Base-by-base conservation (phyloP, 768 basidiomycete species). In the Mycena filopes region DNA sequence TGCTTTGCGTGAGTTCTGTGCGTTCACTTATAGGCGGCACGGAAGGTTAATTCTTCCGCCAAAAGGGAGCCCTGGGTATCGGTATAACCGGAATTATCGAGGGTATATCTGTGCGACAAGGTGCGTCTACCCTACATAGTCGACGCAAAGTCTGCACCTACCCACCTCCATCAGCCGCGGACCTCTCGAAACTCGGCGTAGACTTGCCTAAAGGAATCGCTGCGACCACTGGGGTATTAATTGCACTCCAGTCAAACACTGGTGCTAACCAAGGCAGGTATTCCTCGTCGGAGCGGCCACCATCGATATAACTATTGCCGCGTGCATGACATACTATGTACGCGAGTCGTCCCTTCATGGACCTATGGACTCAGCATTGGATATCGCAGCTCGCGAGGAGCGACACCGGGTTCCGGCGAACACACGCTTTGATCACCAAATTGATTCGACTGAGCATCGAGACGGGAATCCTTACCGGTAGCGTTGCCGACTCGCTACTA, bases 401-500 rank as follows among this genome's bases (percentile, higher is more conserved):
- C 18, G 28, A 45, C 41, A 55, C 31, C 21, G 15, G 15, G 8
- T 42, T 55, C 36, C 33, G 31, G 4, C 5, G 36, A n/a, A 53
- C 51, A 3, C 51, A 29, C 15, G 51, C 26, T 21, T 28, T 55
- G 20, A 20, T 43, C 28, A 26, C 42, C 4, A 55, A 43, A 16
- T n/a, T 55, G 25, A 43, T 45, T 55, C 55, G 55, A 2, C 33
- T 55, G 21, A 55, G 21, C 13, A 43, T 55, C 25, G 55, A 55
- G 23, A 55, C 55, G 20, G 55, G 55, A 55, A 18, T 41, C 10
- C 15, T 55, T 28, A 55, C 55, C 6, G 55, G 55, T 43, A 28
- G 21, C 7, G 13, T 12, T 16, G 21, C 18, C 28, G n/a, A n/a
- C n/a, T n/a, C n/a, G n/a, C n/a, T n/a, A n/a, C n/a, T n/a, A n/a